phyloP scores from a whole-genome alignment of 371 early-diverging fungal species.

The Entomophthora muscae region DNA sequence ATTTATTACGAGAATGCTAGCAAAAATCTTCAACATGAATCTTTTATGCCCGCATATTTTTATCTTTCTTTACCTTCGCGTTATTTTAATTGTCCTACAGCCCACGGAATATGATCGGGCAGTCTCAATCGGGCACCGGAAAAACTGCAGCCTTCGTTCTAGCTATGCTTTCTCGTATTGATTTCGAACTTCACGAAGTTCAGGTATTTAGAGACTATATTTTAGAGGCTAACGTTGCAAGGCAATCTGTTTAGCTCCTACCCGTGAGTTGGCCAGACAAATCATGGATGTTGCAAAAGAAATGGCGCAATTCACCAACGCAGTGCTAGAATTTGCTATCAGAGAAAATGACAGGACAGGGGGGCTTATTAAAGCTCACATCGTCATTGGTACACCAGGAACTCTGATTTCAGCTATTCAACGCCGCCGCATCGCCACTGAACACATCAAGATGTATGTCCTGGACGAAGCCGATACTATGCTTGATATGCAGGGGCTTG shows the following conservation, averaged over 20 bases:
- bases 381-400: slow-evolving; percentile 94
- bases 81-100: too few species aligned
- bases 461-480: slow-evolving; percentile 93
- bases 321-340: slow-evolving; percentile 14
- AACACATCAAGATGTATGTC: slow-evolving; percentile 51
- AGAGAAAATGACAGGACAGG: slow-evolving; percentile 3
- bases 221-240: slow-evolving; percentile 27
- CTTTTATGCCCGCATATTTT: too few species aligned
- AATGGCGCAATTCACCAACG: slow-evolving; percentile 73
- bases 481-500: slow-evolving; percentile 75
- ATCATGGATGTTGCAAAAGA: slow-evolving; percentile 76
- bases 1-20: too few species aligned
- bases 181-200: slow-evolving; percentile 21
- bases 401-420: slow-evolving; percentile 58
- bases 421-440: slow-evolving; percentile 31
- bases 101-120: slow-evolving; percentile 65
- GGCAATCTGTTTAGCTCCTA: slow-evolving; percentile 90
- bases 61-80: too few species aligned
- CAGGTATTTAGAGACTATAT: slow-evolving; percentile 21
- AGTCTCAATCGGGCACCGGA: slow-evolving; percentile 80
- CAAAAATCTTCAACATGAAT: too few species aligned
- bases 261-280: slow-evolving; percentile 94
- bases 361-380: slow-evolving; percentile 32
- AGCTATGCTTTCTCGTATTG: slow-evolving; percentile 69
- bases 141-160: slow-evolving; percentile 96